Base-by-base conservation (phyloP, 768 basidiomycete genomes). In the Ramaria sp. region DNA sequence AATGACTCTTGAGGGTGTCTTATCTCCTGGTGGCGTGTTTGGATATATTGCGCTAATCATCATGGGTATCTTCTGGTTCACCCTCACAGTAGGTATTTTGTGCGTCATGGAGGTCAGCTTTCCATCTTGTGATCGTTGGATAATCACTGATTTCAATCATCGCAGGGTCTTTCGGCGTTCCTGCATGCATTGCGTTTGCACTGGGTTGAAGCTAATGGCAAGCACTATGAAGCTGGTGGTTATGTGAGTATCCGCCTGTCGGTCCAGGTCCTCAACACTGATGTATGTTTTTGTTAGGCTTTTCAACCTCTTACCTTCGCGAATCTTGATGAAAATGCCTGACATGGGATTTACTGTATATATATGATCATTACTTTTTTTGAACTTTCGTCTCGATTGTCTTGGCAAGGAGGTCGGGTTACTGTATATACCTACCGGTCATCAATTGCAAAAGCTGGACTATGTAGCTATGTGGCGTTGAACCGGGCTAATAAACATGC, bases 171-270 rank as follows among this genome's bases (percentile, higher is more conserved):
- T 34, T 91, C 88, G 65, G 95, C 95, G 38, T 97, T 98, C 75
- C 71, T 97, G 69, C 95, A 98, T 70, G 95, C 95, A 7, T 79
- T 98, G 61, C 84, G 95, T 66, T 78, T 97, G 63, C 95, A 97
- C 71, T 98, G 95, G 92, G 95, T 97, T 59, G 94, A 98, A 71
- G 91, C 86, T 53, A 96, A 95, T 75, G 93, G 92, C 73, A 95
- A 96, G 76, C 91, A 93, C 67, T 95, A 87, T 68, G 82, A 88
- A 70, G 92, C 89, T 34, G 87, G 80, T 59, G 92, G 91, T 69
- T 82, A 92, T 75, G 90, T 91, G 73, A 69, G 86, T 84, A 24
- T 24, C 62, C 59, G 45, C 47, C 59, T 47, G 59, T 58, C 55
- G 50, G 30, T 17, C 38, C 62, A 51, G 42, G 60, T 64, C 34